These are phyloP conservation scores for Fusarium sambucinum DNA, from an alignment of 2,329 filamentous ascomycete species.

Conservation along the genomic window DNA sequence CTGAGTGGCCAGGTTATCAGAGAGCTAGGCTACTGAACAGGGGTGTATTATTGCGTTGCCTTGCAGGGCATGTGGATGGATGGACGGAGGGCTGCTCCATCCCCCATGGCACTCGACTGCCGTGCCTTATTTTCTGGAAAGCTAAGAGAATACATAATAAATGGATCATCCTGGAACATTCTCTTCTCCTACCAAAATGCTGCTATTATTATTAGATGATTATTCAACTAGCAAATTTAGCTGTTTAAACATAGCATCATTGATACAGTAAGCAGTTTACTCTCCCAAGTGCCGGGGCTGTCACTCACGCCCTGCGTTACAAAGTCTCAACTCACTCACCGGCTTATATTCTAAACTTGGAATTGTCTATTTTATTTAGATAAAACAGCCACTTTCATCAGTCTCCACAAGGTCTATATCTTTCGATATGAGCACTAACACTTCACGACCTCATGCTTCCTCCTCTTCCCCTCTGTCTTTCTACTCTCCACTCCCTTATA, in stretches of 20 bases:
- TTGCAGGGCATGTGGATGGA: conserved; percentile 3
- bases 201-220: not conserved
- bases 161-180: conserved; percentile 11
- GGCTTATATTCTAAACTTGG: conserved; percentile 9
- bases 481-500: conserved; percentile 34
- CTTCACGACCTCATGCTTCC: conserved; percentile 19
- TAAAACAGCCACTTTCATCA: not conserved
- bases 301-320: conserved; percentile 3
- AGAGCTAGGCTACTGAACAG: not conserved
- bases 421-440: conserved; percentile 22
- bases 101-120: not conserved
- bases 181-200: not conserved
- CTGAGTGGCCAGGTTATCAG: not conserved
- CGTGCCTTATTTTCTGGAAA: conserved; percentile 1
- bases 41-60: not conserved
- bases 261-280: conserved; percentile 30
- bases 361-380: not conserved
- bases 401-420: conserved; percentile 26
- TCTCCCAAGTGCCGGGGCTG: conserved; percentile 14
- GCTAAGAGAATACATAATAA: conserved; percentile 2
- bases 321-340: conserved; percentile 2
- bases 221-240: not conserved
- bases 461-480: conserved; percentile 24
- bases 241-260: not conserved
- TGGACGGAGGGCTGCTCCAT: not conserved